Conservation (phyloP, 257 asterid species). For the Ballota nigra region DNA sequence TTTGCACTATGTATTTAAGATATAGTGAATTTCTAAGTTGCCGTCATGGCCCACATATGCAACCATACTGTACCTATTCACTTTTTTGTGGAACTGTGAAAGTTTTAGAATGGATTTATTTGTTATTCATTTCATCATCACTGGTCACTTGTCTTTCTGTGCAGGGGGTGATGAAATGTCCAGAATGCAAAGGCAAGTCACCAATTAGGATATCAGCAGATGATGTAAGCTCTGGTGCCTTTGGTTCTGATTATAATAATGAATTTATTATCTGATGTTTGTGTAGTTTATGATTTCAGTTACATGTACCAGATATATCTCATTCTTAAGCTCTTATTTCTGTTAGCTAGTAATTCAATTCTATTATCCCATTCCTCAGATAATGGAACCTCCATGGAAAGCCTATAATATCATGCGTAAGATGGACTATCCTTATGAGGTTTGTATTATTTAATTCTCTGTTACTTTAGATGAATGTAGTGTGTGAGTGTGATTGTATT, state of each 20-base stretch:
- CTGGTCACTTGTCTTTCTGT: constrained; percentile 27
- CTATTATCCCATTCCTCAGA: constrained; percentile 44
- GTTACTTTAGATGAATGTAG: constrained; percentile 17
- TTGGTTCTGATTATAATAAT: background rate
- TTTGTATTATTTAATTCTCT: constrained; percentile 32
- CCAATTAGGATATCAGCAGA: constrained; percentile 87
- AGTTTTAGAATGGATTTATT: constrained; percentile 4
- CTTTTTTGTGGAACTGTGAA: background rate
- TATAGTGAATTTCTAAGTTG: background rate
- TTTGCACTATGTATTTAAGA: constrained; percentile 3
- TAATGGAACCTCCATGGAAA: constrained; percentile 99
- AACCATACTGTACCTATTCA: background rate
- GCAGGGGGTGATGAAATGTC: constrained; percentile 98
- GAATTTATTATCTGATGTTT: constrained; percentile 16
- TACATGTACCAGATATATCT: constrained; percentile 1
- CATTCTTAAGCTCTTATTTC: constrained; percentile 14
- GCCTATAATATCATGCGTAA: constrained; percentile 76
- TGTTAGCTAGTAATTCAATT: constrained; percentile 4
- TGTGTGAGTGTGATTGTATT: constrained; percentile 3
- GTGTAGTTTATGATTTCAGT: constrained; percentile 18
- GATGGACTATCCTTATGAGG: constrained; percentile 99
- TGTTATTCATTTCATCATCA: constrained; percentile 26
- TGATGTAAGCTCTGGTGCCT: constrained; percentile 62
- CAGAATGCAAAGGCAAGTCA: constrained; percentile 86
- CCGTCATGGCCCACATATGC: constrained; percentile 7